Evolutionary conservation across 805 yeast species (phyloP), one percentile per base, ranked within the genome.

Genomic region (Wickerhamiella kurtzmanii): DNA sequence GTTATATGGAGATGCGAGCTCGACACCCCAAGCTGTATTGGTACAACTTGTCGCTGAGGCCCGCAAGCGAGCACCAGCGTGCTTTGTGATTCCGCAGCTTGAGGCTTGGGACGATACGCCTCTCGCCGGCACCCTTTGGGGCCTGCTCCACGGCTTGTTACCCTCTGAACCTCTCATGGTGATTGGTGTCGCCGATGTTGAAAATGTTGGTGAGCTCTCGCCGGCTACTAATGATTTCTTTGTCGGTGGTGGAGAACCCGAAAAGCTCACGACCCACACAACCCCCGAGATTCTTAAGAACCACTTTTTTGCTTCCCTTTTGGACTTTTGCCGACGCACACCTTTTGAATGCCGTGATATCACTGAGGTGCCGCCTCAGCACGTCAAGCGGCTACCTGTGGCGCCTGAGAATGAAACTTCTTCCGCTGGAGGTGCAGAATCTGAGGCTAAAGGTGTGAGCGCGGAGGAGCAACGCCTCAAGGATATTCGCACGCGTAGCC

Each of bases 41-140:
- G 83, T 89, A 22, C 95, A 85, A 59, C 72, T 82, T 37, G 80
- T 92, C 57, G 70, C 82, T 19, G 98, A 92, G 64, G 92, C 94
- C 4, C 75, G 83, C 53, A 75, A 94, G 58, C 94, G 89, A 52
- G 82, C 82, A 49, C 98, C 97, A 0, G 75, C 95, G 6, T 80
- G 92, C 15, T 66, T 92, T 2, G 82, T 75, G 60, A 75, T 92
- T 44, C 96, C 97, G 2, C 82, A 82, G 57, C 66, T 86, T 44
- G 86, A 86, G 48, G 70, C 66, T 9, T 79, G 84, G 3, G 73
- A 84, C 36, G 75, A 86, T 0, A 76, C 73, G 11, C 70, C 84
- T 2, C 85, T 88, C 0, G 75, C 75, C 51, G 76, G 87, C 1
- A 80, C 92, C 1, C 70, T 92, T 35, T 69, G 77, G 19, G 79